Conservation (phyloP, 2,329 filamentous ascomycete genomes). For the Fusarium temperatum region DNA sequence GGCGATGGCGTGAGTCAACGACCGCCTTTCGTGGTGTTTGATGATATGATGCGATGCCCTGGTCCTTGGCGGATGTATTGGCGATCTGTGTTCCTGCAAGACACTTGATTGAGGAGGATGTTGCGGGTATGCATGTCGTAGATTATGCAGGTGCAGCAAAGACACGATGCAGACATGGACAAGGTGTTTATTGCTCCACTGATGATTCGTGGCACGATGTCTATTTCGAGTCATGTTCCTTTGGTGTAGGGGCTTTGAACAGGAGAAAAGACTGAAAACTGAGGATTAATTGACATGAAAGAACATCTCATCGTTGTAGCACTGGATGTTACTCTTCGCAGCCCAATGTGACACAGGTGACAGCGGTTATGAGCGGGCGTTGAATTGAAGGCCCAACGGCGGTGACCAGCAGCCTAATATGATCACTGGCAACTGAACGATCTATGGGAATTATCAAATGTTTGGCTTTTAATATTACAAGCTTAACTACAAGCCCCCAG, state of each 20-base stretch:
- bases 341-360: not conserved
- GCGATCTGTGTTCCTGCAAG: not conserved
- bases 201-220: not conserved
- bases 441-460: fast-evolving
- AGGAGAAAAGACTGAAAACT: fast-evolving
- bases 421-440: fast-evolving
- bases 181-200: not conserved
- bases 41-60: not conserved
- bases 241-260: fast-evolving
- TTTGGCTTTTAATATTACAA: fast-evolving
- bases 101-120: not conserved
- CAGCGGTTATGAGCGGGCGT: not conserved
- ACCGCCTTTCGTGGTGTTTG: not conserved
- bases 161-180: not conserved
- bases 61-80: not conserved
- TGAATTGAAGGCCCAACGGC: not conserved
- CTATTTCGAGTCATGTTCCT: not conserved
- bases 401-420: not conserved
- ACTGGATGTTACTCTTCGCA: not conserved
- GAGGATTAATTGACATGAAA: not conserved
- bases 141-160: conserved; percentile 1
- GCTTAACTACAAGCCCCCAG: fast-evolving
- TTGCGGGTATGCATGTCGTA: conserved; percentile 1
- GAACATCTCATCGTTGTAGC: not conserved
- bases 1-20: not conserved